A percentile compares a stretch with the other conserved stretches of the same genome.
These are phyloP conservation scores for Thielaviopsis populi DNA, from an alignment of 2,329 filamentous ascomycete genomes.

Conservation along the genomic window DNA sequence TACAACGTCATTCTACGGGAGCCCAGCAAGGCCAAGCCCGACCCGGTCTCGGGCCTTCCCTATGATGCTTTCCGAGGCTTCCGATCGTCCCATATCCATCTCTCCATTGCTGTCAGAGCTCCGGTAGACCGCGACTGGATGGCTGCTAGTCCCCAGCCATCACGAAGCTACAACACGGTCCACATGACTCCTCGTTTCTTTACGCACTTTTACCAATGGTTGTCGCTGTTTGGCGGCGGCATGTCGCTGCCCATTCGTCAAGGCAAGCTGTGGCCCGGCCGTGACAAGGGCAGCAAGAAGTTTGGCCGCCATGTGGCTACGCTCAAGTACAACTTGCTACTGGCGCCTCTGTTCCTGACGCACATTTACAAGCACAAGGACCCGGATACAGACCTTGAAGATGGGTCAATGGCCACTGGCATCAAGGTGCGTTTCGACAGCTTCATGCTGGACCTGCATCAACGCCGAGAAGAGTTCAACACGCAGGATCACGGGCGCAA, in stretches of 20 bases:
- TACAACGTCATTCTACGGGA: slow-evolving; percentile 81
- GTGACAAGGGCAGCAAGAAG: slow-evolving; percentile 96
- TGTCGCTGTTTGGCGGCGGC: slow-evolving; percentile 86
- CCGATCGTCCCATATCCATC: slow-evolving; percentile 87
- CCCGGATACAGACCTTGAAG: slow-evolving; percentile 65
- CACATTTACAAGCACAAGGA: slow-evolving; percentile 99
- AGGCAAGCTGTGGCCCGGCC: slow-evolving; percentile 75
- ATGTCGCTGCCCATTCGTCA: slow-evolving; percentile 92
- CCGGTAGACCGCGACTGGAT: slow-evolving; percentile 80
- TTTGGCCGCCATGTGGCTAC: slow-evolving; percentile 95
- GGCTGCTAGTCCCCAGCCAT: slow-evolving; percentile 56
- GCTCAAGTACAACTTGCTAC: slow-evolving; percentile 88
- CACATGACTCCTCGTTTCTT: slow-evolving; percentile 93
- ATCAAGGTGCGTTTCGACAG: slow-evolving; percentile 90
- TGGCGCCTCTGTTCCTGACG: slow-evolving; percentile 86
- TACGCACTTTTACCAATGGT: slow-evolving; percentile 96
- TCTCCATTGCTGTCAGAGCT: slow-evolving; percentile 81
- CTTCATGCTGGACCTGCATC: slow-evolving; percentile 93
- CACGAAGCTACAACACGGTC: slow-evolving; percentile 88
- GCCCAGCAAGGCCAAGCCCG: slow-evolving; percentile 54
- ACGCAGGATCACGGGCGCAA: slow-evolving; percentile 63
- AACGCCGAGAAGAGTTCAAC: slow-evolving; percentile 81
- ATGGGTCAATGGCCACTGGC: slow-evolving; percentile 77
- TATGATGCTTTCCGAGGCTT: slow-evolving; percentile 98
- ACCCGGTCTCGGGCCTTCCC: slow-evolving; percentile 31